Conservation (phyloP, 352 stramenopile species). For the Phytophthora vignae region DNA sequence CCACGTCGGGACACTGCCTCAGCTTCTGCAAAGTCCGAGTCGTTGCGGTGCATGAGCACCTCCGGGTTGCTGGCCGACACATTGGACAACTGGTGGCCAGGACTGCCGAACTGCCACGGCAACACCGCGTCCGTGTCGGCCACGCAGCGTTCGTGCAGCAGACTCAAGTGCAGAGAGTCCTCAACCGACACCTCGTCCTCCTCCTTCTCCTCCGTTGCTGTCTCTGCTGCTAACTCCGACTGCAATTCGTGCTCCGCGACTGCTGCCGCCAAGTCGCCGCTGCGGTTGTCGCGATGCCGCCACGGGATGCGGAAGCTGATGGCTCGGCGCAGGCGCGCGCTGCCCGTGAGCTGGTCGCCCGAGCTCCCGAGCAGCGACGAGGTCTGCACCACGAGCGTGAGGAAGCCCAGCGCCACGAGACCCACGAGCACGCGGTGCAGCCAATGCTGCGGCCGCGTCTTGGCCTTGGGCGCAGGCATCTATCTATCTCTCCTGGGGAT, state of each 20-base stretch:
- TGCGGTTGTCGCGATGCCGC: conserved; percentile 10
- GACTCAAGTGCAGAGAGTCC: conserved; percentile 46
- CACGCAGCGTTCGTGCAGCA: conserved; percentile 47
- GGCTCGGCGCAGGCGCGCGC: conserved; percentile 12
- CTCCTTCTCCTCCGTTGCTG: not conserved
- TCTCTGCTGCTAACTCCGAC: not conserved
- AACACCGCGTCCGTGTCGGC: conserved; percentile 41
- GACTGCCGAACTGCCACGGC: conserved; percentile 36
- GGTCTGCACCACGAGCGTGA: conserved; percentile 29
- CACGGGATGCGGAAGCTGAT: conserved; percentile 24
- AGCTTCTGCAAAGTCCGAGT: too few relatives aligned
- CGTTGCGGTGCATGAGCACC: too few relatives aligned
- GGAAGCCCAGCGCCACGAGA: conserved; percentile 20
- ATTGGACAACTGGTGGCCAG: not conserved
- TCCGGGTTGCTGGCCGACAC: too few relatives aligned
- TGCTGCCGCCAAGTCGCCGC: conserved; percentile 1
- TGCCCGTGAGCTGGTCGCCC: conserved; percentile 18
- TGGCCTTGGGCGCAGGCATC: conserved; percentile 13
- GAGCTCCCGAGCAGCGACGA: conserved; percentile 29
- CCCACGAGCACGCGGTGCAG: conserved; percentile 26
- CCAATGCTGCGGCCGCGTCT: conserved; percentile 8
- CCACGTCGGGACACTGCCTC: too few relatives aligned
- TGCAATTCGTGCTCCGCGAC: not conserved
- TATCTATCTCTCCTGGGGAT: not conserved
- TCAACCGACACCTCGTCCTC: conserved; percentile 22